Base-by-base conservation (phyloP, 768 basidiomycete genomes). In the Pleurotus giganteus region DNA sequence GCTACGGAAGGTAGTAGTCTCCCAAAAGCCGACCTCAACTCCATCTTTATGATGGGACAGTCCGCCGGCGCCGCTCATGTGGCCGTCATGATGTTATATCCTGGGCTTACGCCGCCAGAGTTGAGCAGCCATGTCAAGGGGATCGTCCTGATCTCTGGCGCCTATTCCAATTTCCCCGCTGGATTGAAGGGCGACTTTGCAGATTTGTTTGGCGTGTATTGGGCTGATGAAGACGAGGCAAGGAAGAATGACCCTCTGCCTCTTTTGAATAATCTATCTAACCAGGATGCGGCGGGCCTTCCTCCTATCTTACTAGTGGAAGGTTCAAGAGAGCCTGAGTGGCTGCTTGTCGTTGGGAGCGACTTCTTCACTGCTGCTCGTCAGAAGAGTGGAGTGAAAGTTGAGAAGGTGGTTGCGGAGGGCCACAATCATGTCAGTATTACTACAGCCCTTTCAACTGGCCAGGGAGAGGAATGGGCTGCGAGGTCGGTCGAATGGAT, bases 361-460 rank as follows among this genome's bases (percentile, higher is more conserved):
- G 61, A 69, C 11, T 81, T 85, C 62, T 63, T 63, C 49, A 61
- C 67, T 36, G 69, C 65, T 12, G 61, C 85, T 32, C 65, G 67
- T 51, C 71, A 67, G 36, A 71, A n/a, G n/a, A n/a, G 66, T 6
- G 71, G 69, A 3, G 61, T 61, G 53, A 49, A 62, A 21, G 65
- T 75, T 9, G 62, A 61, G 57, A 69, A 68, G 41, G 60, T 80
- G 15, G 61, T 81, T 23, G 77, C 72, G 0, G 62, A 63, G 55
- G 80, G 79, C 0, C 86, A 89, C 58, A 88, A 88, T 64, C 86
- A 88, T 59, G 69, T 88, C 53, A 88, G 85, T 56, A 60, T 74
- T 15, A 74, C 76, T 46, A 76, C 71, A 70, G 75, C 74, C 12
- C 61, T 85, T 54, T 64, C 71, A 2, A 78, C 75, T 2, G 85